phyloP scores from a whole-genome alignment of 2,329 filamentous ascomycete species.

The Aspergillus puulaauensis region DNA sequence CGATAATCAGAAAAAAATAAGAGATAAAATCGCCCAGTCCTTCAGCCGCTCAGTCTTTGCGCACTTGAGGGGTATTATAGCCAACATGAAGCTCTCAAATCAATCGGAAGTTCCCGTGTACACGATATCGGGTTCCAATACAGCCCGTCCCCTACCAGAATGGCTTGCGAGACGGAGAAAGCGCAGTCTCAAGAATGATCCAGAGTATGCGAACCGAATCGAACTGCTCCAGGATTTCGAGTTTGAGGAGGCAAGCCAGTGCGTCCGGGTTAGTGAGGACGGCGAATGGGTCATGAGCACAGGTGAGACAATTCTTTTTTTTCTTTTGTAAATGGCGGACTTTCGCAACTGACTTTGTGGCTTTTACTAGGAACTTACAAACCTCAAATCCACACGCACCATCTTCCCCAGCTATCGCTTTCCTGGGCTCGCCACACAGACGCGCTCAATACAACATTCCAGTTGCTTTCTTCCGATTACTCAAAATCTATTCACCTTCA shows the following conservation, averaged over 20 bases:
- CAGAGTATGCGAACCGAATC: slow-evolving; percentile 89
- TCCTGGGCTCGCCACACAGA: slow-evolving; percentile 91
- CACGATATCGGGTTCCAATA: slow-evolving; percentile 88
- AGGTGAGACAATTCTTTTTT: slow-evolving; percentile 50
- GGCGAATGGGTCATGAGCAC: slow-evolving; percentile 97
- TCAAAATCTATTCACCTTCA: slow-evolving; percentile 93
- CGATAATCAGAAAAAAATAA: slow-evolving; percentile 16
- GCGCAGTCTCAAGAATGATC: slow-evolving; percentile 85
- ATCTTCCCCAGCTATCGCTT: slow-evolving; percentile 88
- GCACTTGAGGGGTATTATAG: slow-evolving; percentile 13
- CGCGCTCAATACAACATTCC: slow-evolving; percentile 86
- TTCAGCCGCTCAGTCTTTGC: neutral
- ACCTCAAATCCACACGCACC: slow-evolving; percentile 92
- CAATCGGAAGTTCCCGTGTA: slow-evolving; percentile 86
- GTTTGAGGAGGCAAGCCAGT: slow-evolving; percentile 92
- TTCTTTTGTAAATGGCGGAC: neutral
- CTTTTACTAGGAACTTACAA: slow-evolving; percentile 59
- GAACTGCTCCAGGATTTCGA: slow-evolving; percentile 97
- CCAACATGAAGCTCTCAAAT: slow-evolving; percentile 53
- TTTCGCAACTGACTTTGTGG: neutral
- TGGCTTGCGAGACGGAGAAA: slow-evolving; percentile 92
- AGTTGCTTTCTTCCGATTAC: slow-evolving; percentile 85
- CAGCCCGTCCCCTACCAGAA: slow-evolving; percentile 83
- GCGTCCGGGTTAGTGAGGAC: slow-evolving; percentile 88
- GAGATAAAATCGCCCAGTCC: neutral